A percentile compares a stretch with the other conserved stretches of the same genome.
phyloP scores from a whole-genome alignment of 805 yeast genomes.

The Kurtzmaniella cleridarum region DNA sequence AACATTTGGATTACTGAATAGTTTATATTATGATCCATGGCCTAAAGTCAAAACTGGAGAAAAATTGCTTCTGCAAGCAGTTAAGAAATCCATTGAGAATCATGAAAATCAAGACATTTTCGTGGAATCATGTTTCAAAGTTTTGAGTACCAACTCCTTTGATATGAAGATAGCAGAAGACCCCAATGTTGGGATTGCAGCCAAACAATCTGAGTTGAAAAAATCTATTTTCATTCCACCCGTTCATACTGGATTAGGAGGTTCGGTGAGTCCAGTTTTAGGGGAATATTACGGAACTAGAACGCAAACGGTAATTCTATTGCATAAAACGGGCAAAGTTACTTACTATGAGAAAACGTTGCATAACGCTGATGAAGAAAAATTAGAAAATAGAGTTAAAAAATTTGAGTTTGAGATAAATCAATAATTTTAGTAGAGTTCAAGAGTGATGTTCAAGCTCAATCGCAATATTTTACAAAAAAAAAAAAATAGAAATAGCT shows the following conservation, averaged over 20 bases:
- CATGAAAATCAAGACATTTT: constrained; percentile 33
- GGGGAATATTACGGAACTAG: constrained; percentile 79
- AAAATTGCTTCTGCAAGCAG: constrained; percentile 15
- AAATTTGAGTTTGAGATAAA: constrained; percentile 12
- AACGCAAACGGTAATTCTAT: constrained; percentile 72
- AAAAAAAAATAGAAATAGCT: too few species aligned
- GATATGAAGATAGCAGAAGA: constrained; percentile 12
- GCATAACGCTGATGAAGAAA: constrained; percentile 40
- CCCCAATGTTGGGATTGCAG: constrained; percentile 8
- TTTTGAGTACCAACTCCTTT: constrained; percentile 45
- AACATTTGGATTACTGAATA: constrained; percentile 63
- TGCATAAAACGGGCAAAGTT: constrained; percentile 46
- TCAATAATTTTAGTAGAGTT: too few species aligned
- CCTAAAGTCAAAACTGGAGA: constrained; percentile 57
- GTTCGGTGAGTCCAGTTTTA: constrained; percentile 10
- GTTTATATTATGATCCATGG: constrained; percentile 69
- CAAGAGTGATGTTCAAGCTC: too few species aligned
- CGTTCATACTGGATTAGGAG: constrained; percentile 22
- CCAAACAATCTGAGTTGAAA: constrained; percentile 38
- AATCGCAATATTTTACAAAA: too few species aligned
- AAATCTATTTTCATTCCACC: constrained; percentile 74
- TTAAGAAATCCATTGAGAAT: constrained; percentile 12
- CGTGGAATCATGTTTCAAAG: constrained; percentile 44
- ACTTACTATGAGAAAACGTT: constrained; percentile 60
- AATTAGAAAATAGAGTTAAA: constrained; percentile 7